Percentiles rank a stretch among this genome's conserved stretches.
Conservation (phyloP, 202 grass and related monocot genomes). For the Zoysia matrella region DNA sequence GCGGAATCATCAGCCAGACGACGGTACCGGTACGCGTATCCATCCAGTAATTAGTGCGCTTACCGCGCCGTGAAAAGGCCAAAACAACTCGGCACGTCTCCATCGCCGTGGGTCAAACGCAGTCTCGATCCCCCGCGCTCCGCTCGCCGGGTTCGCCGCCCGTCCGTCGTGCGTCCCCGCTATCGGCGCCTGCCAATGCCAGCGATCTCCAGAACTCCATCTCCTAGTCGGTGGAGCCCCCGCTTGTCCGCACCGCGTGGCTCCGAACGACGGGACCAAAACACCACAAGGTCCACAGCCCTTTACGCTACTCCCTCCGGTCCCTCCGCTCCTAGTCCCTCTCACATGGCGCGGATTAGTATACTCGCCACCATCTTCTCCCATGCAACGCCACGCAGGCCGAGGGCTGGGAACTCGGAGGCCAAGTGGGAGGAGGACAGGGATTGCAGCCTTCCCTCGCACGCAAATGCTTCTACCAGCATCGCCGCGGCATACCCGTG, state of each 20-base stretch:
- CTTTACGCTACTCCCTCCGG: neutral
- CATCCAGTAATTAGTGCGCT: no score
- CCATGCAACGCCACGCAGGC: neutral
- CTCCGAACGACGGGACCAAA: neutral
- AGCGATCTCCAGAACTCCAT: no score
- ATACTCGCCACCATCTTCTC: constrained; percentile 28
- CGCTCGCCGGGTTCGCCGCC: constrained; percentile 15
- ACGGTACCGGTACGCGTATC: no score
- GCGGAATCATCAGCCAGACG: no score
- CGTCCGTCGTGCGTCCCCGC: constrained; percentile 50
- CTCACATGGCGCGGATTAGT: constrained; percentile 42
- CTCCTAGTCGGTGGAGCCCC: constrained; percentile 46
- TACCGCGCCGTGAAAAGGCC: no score
- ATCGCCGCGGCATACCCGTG: constrained; percentile 38
- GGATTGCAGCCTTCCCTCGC: constrained; percentile 52
- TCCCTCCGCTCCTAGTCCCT: constrained; percentile 2
- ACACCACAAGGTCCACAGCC: no score
- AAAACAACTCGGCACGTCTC: neutral
- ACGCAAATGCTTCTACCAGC: constrained; percentile 51
- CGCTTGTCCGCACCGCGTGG: constrained; percentile 6
- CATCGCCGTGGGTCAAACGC: constrained; percentile 62
- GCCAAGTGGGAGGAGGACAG: constrained; percentile 39
- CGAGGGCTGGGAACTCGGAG: constrained; percentile 33
- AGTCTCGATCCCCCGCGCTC: constrained; percentile 19
- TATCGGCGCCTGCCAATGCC: constrained; percentile 23